Evolutionary conservation across 495 filamentous ascomycete genomes (phyloP).

Genomic region (Penicillium soppii): DNA sequence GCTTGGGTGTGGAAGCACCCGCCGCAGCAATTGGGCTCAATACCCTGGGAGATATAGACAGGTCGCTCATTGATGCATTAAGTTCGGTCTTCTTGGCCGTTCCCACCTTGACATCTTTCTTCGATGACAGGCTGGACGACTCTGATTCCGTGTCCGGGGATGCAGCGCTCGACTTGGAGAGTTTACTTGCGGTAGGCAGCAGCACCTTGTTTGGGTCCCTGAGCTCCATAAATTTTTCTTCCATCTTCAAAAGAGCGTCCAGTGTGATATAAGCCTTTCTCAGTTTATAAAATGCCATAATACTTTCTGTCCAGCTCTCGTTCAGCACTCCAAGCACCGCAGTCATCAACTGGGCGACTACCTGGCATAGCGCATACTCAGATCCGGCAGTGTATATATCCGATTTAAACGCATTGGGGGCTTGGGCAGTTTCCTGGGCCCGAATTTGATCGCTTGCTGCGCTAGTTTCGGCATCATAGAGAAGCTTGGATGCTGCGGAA

Average conservation of each 20-base stretch:
- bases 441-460: constrained; percentile 77
- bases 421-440: constrained; percentile 54
- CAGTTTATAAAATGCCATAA: constrained; percentile 91
- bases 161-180: constrained; percentile 12
- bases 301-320: constrained; percentile 87
- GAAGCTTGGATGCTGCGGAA: constrained; percentile 60
- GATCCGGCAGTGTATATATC: constrained; percentile 77
- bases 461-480: constrained; percentile 75
- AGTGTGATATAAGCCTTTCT: constrained; percentile 86
- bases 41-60: constrained; percentile 23
- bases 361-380: constrained; percentile 78
- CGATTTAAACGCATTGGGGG: constrained; percentile 51
- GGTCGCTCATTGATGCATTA: constrained; percentile 29
- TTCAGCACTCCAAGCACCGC: constrained; percentile 88
- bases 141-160: constrained; percentile 13
- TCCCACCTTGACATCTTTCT: constrained; percentile 1
- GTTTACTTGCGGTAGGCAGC: constrained; percentile 12
- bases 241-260: constrained; percentile 68
- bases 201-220: constrained; percentile 19
- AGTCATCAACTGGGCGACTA: constrained; percentile 83
- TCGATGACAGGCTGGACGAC: constrained; percentile 14
- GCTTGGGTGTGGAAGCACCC: constrained; percentile 23
- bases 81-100: constrained; percentile 21
- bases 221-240: constrained; percentile 54
- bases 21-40: constrained; percentile 11